Percentiles rank a stretch among this genome's conserved stretches.
Conservation (phyloP, 1,139 yeast species). For the Blastobotrys illinoisensis region DNA sequence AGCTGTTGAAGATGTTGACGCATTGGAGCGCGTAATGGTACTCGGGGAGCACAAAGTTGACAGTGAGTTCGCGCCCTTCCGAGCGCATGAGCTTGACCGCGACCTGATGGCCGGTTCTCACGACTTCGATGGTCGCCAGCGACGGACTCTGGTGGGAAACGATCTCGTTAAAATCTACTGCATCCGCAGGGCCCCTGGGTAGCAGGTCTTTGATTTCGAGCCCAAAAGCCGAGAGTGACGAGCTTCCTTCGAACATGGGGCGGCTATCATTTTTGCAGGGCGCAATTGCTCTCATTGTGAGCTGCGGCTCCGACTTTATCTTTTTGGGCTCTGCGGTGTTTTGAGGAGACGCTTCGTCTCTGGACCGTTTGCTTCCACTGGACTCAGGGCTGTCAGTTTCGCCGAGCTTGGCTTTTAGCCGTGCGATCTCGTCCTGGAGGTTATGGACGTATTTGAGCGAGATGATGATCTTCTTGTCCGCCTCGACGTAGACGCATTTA, state of each 20-base stretch:
- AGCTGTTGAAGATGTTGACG: constrained; percentile 70
- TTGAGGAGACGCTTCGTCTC: not conserved
- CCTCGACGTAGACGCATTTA: constrained; percentile 70
- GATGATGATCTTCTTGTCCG: constrained; percentile 71
- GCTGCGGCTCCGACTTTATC: constrained; percentile 5
- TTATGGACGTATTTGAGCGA: constrained; percentile 67
- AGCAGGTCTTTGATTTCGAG: constrained; percentile 18
- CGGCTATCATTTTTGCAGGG: not conserved
- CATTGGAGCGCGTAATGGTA: constrained; percentile 70
- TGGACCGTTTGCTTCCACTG: not conserved
- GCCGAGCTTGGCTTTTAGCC: constrained; percentile 9
- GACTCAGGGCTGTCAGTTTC: not conserved
- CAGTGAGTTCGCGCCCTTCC: constrained; percentile 1
- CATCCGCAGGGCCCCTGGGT: constrained; percentile 16
- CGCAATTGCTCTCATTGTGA: constrained; percentile 6
- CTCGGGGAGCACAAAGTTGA: constrained; percentile 49
- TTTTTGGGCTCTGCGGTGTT: not conserved
- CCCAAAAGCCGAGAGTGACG: constrained; percentile 19
- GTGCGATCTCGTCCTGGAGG: constrained; percentile 52
- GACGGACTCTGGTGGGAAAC: not conserved
- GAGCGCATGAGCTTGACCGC: constrained; percentile 1
- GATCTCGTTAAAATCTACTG: constrained; percentile 14
- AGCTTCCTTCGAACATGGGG: constrained; percentile 15
- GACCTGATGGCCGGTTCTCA: constrained; percentile 1
- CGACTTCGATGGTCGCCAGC: constrained; percentile 1